Base-by-base conservation (phyloP, 257 asterid species). In the Ilex asprella region DNA sequence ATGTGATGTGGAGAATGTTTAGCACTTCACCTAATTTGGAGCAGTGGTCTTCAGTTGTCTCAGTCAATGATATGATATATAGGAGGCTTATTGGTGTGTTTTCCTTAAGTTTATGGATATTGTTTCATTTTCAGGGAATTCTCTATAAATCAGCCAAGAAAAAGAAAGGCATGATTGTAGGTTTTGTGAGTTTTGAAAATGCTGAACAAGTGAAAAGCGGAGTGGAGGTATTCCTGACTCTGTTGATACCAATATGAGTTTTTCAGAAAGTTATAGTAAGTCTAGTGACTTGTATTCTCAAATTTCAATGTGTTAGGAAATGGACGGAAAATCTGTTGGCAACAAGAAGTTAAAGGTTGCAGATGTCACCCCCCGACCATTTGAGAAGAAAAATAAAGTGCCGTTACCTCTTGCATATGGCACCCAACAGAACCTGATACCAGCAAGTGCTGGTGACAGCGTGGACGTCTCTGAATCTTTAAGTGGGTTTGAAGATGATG, bases 161-260 rank as follows among this genome's bases (percentile, higher is more conserved):
- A 82, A 93, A 89, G 90, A 82, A 76, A 76, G 94, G 96, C 71
- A 93, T 93, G 99, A 70, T 67, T 61, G 96, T 89, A 63, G 99
- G 99, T 65, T 93, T 93, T 74, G 82, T 80, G 66, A 82, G 83
- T 65, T 87, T 93, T 67, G 96, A 85, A 69, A 82, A 60, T 75
- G 80, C 74, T 2, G 89, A 56, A 47, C 88, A 84, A 73, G 91
- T 62, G 56, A 77, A 81, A 72, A 64, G 43, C 60, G 94, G 86
- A 10, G 66, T 62, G 56, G 65, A 87, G 96, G 99, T 89, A 79
- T n/a, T 52, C 51, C 43, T 16, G 31, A 46, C 8, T 51, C 59
- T 46, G 58, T 51, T 30, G 31, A 31, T 16, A n/a, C 59, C 50
- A 12, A 27, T 39, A 21, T 56, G 39, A 12, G 46, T 70, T 12